phyloP scores from a whole-genome alignment of 768 basidiomycete species.

The Xerocomellus chrysenteron region DNA sequence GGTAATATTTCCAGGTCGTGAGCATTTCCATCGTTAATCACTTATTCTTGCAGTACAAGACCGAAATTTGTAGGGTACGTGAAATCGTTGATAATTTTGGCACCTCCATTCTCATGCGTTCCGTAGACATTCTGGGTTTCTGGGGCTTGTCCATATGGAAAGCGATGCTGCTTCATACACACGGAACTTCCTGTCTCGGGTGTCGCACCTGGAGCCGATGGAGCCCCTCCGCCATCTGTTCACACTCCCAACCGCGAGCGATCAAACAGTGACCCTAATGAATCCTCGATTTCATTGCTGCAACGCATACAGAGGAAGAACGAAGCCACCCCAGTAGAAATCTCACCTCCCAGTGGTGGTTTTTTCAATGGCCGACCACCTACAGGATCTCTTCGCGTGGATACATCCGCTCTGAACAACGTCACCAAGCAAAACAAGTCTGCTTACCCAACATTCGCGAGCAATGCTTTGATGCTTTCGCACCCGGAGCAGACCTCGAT shows the following conservation, averaged over 20 bases:
- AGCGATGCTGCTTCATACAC: constrained; percentile 92
- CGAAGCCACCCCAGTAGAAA: constrained; percentile 59
- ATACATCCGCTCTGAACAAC: constrained; percentile 64
- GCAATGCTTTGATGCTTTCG: constrained; percentile 50
- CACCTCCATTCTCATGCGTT: constrained; percentile 8
- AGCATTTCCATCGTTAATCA: constrained; percentile 15
- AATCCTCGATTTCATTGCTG: constrained; percentile 67
- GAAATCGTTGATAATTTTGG: background rate
- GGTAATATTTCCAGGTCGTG: constrained; percentile 41
- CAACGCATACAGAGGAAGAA: constrained; percentile 73
- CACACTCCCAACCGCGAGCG: constrained; percentile 64
- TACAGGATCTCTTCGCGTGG: constrained; percentile 69
- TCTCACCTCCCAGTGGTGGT: constrained; percentile 38
- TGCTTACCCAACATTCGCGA: constrained; percentile 65
- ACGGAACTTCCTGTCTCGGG: constrained; percentile 76
- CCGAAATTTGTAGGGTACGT: constrained; percentile 86
- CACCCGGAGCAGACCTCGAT: constrained; percentile 55
- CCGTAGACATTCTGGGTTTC: constrained; percentile 89
- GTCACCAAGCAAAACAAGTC: constrained; percentile 78
- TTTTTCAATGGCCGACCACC: constrained; percentile 64
- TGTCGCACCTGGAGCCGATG: constrained; percentile 51
- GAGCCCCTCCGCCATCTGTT: constrained; percentile 50
- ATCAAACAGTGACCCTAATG: constrained; percentile 78
- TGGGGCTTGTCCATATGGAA: constrained; percentile 90
- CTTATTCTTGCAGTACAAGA: constrained; percentile 67